phyloP scores from a whole-genome alignment of 2,329 filamentous ascomycete species.

The Lithohypha guttulata region DNA sequence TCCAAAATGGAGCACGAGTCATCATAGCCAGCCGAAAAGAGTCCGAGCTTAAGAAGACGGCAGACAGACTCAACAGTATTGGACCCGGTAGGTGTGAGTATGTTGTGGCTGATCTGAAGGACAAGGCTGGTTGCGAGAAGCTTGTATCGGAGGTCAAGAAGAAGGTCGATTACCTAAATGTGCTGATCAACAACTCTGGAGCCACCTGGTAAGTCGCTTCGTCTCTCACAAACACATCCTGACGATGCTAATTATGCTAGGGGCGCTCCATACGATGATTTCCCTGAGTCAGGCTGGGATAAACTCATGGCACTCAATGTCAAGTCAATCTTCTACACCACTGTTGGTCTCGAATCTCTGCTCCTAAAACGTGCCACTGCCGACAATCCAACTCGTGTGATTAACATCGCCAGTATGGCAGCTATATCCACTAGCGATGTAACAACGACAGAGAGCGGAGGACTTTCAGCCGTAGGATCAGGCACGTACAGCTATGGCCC shows the following conservation, averaged over 20 bases:
- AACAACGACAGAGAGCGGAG: constrained; percentile 37
- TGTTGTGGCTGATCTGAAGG: constrained; percentile 42
- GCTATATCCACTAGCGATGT: constrained; percentile 35
- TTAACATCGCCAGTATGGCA: constrained; percentile 44
- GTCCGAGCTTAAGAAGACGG: constrained; percentile 38
- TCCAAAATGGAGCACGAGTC: constrained; percentile 42
- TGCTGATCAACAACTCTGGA: constrained; percentile 44
- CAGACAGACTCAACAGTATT: constrained; percentile 38
- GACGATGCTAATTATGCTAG: constrained; percentile 14
- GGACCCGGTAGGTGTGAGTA: constrained; percentile 42
- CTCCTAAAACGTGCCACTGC: constrained; percentile 37
- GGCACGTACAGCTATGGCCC: constrained; percentile 45
- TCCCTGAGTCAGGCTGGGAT: constrained; percentile 47
- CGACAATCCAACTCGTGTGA: constrained; percentile 37
- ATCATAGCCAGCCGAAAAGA: constrained; percentile 46
- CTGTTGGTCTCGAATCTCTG: constrained; percentile 37
- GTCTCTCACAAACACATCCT: background rate
- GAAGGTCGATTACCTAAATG: constrained; percentile 33
- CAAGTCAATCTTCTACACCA: constrained; percentile 40
- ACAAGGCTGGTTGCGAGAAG: constrained; percentile 40
- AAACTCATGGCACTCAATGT: constrained; percentile 46
- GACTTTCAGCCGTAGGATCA: constrained; percentile 41
- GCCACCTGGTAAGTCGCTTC: constrained; percentile 34
- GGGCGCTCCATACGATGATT: constrained; percentile 47
- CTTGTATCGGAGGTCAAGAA: constrained; percentile 40